Evolutionary conservation across 495 filamentous ascomycete species (phyloP).

Genomic region (Hypoxylon crocopeplum): DNA sequence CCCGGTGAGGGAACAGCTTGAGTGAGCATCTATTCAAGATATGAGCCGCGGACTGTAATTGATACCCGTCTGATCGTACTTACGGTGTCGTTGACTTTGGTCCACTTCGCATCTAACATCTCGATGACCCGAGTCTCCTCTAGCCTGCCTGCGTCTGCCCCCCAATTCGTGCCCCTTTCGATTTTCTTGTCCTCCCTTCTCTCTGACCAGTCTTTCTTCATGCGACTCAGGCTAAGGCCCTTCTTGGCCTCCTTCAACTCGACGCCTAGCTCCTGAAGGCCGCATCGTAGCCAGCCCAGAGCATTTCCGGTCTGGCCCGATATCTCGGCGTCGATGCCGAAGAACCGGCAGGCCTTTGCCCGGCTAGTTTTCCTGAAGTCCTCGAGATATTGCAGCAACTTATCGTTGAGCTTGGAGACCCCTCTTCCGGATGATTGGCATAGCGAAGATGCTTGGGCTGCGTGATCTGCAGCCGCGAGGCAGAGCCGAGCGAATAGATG

Average conservation of each 20-base stretch:
- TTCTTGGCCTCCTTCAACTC: constrained; percentile 51
- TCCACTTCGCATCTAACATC: constrained; percentile 89
- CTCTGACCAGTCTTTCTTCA: constrained; percentile 76
- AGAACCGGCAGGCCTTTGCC: constrained; percentile 86
- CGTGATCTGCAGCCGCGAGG: constrained; percentile 76
- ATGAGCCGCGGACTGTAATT: constrained; percentile 1
- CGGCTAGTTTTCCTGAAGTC: constrained; percentile 74
- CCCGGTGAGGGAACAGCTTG: constrained; percentile 75
- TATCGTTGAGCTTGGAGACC: constrained; percentile 62
- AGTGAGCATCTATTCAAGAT: constrained; percentile 71
- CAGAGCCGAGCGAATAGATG: constrained; percentile 87
- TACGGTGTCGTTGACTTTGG: constrained; percentile 90
- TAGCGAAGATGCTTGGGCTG: constrained; percentile 63
- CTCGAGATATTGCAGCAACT: constrained; percentile 72
- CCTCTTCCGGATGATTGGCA: constrained; percentile 45
- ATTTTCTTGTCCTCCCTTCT: constrained; percentile 71
- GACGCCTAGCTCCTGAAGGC: constrained; percentile 72
- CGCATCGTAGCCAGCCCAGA: constrained; percentile 83
- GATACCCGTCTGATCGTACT: constrained; percentile 39
- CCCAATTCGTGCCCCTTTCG: constrained; percentile 75
- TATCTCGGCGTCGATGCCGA: constrained; percentile 87
- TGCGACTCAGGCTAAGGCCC: constrained; percentile 63
- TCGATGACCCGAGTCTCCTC: constrained; percentile 88
- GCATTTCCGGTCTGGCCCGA: constrained; percentile 79
- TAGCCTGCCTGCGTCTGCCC: constrained; percentile 78